Evolutionary conservation across 768 basidiomycete species (phyloP).

Genomic region (Lactarius evosmus): DNA sequence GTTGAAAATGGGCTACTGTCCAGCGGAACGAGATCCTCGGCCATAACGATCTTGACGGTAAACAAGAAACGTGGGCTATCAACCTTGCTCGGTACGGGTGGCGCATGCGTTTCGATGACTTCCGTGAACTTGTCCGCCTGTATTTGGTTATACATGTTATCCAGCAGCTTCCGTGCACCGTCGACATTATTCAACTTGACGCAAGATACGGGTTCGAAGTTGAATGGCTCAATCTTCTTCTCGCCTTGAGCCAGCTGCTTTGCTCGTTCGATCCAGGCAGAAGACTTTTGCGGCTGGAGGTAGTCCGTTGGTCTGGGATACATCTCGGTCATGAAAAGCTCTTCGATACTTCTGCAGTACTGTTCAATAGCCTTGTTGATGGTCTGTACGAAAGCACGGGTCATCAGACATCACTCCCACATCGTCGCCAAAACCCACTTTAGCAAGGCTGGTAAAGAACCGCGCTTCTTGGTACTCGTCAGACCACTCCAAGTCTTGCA

Average conservation of each 20-base stretch:
- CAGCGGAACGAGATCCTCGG: conserved; percentile 78
- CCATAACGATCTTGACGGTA: conserved; percentile 89
- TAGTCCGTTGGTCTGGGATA: conserved; percentile 79
- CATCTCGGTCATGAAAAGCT: conserved; percentile 93
- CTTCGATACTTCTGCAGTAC: conserved; percentile 85
- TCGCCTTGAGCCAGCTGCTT: conserved; percentile 76
- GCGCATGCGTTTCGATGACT: conserved; percentile 51
- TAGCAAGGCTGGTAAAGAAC: conserved; percentile 86
- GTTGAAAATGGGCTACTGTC: conserved; percentile 76
- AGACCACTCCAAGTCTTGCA: conserved; percentile 89
- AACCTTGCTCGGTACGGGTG: conserved; percentile 69
- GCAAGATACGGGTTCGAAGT: conserved; percentile 90
- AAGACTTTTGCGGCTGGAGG: conserved; percentile 79
- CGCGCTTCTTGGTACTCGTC: conserved; percentile 85
- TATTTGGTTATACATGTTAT: conserved; percentile 91
- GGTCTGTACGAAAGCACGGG: conserved; percentile 48
- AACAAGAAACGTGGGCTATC: conserved; percentile 76
- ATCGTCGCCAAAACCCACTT: conserved; percentile 48
- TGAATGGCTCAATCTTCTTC: conserved; percentile 92
- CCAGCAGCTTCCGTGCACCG: conserved; percentile 83
- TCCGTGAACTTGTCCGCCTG: conserved; percentile 83
- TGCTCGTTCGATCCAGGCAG: conserved; percentile 86
- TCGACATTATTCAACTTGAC: conserved; percentile 98
- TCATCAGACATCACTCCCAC: no score
- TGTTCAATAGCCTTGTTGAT: conserved; percentile 89